Conservation (phyloP, 2,329 filamentous ascomycete genomes). For the Fusarium torulosum region DNA sequence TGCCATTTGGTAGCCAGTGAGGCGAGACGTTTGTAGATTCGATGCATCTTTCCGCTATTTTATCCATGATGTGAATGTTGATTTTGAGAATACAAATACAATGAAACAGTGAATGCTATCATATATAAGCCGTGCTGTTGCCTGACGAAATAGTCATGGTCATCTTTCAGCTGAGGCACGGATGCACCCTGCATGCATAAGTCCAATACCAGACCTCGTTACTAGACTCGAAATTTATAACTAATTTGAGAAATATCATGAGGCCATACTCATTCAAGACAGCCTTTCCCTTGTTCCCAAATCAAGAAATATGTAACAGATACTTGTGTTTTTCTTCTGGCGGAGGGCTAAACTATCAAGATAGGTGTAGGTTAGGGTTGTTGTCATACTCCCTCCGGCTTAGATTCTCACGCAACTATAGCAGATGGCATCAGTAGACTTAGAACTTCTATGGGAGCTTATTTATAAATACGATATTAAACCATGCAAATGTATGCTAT, state of each 20-base stretch:
- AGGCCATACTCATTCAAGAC: too few species aligned
- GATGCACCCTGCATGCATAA: not conserved
- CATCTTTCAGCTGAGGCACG: conserved; percentile 22
- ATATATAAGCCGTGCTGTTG: conserved; percentile 7
- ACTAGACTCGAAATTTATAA: not conserved
- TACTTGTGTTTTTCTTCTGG: too few species aligned
- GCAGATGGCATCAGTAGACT: too few species aligned
- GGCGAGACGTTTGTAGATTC: conserved; percentile 35
- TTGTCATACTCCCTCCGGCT: too few species aligned
- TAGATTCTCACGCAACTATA: too few species aligned
- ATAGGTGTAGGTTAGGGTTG: too few species aligned
- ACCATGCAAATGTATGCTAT: too few species aligned
- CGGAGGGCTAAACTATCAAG: too few species aligned
- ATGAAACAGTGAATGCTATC: not conserved
- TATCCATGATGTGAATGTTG: not conserved
- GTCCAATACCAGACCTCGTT: not conserved
- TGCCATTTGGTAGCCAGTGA: conserved; percentile 40
- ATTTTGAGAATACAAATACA: rapidly evolving
- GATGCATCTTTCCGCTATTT: conserved; percentile 15
- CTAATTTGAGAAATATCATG: not conserved
- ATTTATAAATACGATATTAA: too few species aligned
- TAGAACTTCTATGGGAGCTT: too few species aligned
- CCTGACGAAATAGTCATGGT: conserved; percentile 8
- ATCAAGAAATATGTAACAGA: too few species aligned
- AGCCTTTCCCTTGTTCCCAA: too few species aligned